Conservation (phyloP, 495 filamentous ascomycete species). For the Aspergillus coremiiformis region DNA sequence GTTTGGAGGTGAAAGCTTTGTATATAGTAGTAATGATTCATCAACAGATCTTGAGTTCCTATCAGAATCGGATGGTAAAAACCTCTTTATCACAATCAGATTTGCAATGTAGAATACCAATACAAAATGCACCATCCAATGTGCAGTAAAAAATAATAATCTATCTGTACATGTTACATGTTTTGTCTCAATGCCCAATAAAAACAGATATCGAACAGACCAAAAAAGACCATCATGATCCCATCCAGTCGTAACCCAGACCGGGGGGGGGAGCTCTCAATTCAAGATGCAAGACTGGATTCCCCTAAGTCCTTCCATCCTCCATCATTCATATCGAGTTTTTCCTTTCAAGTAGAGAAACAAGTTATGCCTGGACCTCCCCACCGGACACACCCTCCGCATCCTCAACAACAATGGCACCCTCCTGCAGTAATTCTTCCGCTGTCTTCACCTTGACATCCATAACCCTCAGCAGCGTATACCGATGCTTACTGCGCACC, state of each 20-base stretch:
- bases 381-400: constrained; percentile 15
- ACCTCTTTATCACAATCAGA: no score
- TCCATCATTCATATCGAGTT: neutral
- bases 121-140: constrained; percentile 32
- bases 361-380: constrained; percentile 9
- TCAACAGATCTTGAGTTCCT: no score
- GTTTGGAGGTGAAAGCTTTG: neutral
- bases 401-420: constrained; percentile 34
- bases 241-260: neutral
- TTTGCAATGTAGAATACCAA: constrained; percentile 23
- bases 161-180: constrained; percentile 37
- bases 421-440: constrained; percentile 48
- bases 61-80: no score
- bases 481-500: constrained; percentile 77
- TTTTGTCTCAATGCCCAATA: neutral
- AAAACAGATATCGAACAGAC: constrained; percentile 1
- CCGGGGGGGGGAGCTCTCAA: neutral
- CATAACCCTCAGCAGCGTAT: constrained; percentile 76
- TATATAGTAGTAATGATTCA: neutral
- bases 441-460: constrained; percentile 64
- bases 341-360: neutral
- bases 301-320: neutral
- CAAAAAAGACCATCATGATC: neutral
- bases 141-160: constrained; percentile 27
- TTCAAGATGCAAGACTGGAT: neutral